Evolutionary conservation across 352 stramenopile species (phyloP).

Genomic region (Globisporangium iwayamae): DNA sequence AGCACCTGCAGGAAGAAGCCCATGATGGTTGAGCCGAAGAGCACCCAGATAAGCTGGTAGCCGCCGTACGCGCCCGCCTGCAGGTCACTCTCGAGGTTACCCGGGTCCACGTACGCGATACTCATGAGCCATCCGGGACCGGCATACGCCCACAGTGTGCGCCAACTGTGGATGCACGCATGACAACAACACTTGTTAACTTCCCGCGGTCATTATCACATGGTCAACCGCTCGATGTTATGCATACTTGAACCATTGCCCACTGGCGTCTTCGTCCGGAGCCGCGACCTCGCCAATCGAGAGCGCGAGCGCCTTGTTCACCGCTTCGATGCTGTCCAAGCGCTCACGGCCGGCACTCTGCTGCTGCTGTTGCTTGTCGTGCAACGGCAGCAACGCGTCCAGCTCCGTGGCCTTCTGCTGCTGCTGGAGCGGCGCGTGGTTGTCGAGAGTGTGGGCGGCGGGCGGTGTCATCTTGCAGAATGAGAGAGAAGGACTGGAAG

Average conservation of each 20-base stretch:
- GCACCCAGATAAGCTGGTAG: slow-evolving; percentile 91
- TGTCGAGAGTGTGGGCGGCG: neutral
- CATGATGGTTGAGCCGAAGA: slow-evolving; percentile 88
- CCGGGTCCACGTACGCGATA: slow-evolving; percentile 95
- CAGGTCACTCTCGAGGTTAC: slow-evolving; percentile 95
- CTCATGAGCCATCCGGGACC: slow-evolving; percentile 90
- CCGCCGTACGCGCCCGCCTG: slow-evolving; percentile 88
- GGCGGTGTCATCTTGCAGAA: neutral
- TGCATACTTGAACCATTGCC: slow-evolving; percentile 21
- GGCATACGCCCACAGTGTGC: slow-evolving; percentile 77
- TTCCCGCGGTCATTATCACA: neutral
- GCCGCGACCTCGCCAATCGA: slow-evolving; percentile 48
- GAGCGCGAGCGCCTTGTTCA: slow-evolving; percentile 51
- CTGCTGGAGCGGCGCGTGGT: neutral
- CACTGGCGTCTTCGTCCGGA: slow-evolving; percentile 40
- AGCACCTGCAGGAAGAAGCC: slow-evolving; percentile 93
- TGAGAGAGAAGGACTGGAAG: neutral
- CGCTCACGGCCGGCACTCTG: neutral
- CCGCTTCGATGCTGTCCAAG: slow-evolving; percentile 34
- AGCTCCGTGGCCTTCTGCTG: slow-evolving; percentile 22
- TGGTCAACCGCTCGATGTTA: neutral
- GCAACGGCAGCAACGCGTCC: slow-evolving; percentile 23
- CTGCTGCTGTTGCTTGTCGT: neutral
- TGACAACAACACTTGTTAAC: neutral
- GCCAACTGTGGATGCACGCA: slow-evolving; percentile 33